A percentile compares a stretch with the other conserved stretches of the same genome.
Evolutionary conservation across 305 asterid genomes (phyloP).

Genomic region (Fraxinus sp.): DNA sequence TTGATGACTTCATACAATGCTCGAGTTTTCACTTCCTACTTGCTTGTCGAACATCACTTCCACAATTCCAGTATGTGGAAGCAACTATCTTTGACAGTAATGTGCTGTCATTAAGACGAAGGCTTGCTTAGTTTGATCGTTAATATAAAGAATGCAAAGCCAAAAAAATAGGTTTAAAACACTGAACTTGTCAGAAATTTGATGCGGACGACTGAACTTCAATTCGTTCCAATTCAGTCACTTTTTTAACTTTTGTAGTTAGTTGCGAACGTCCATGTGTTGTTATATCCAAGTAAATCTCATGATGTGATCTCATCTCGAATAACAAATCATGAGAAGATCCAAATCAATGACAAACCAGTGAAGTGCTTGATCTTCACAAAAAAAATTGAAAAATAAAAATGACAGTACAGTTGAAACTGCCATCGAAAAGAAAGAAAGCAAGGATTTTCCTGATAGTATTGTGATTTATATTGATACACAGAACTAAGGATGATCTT

Average conservation of each 20-base stretch:
- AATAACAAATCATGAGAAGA: neutral
- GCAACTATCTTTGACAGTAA: neutral
- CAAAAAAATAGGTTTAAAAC: neutral
- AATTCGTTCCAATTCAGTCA: neutral
- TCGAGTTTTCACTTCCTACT: neutral
- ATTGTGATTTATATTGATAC: neutral
- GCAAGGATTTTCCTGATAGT: neutral
- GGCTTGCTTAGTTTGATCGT: neutral
- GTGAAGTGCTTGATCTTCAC: neutral
- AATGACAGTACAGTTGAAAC: neutral
- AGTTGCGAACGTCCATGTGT: neutral
- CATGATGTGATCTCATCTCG: neutral
- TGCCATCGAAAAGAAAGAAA: neutral
- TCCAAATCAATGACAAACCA: neutral
- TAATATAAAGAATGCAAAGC: neutral
- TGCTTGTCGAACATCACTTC: neutral
- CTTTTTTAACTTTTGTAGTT: neutral
- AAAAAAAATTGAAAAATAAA: too few relatives aligned
- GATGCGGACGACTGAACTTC: neutral
- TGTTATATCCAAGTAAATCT: neutral
- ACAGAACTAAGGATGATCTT: neutral
- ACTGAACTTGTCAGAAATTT: neutral
- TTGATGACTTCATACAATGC: neutral
- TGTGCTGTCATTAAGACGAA: neutral
- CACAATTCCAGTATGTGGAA: neutral